Evolutionary conservation across 192 early-diverging fungal species (phyloP).

Genomic region (Entomortierella parvispora): DNA sequence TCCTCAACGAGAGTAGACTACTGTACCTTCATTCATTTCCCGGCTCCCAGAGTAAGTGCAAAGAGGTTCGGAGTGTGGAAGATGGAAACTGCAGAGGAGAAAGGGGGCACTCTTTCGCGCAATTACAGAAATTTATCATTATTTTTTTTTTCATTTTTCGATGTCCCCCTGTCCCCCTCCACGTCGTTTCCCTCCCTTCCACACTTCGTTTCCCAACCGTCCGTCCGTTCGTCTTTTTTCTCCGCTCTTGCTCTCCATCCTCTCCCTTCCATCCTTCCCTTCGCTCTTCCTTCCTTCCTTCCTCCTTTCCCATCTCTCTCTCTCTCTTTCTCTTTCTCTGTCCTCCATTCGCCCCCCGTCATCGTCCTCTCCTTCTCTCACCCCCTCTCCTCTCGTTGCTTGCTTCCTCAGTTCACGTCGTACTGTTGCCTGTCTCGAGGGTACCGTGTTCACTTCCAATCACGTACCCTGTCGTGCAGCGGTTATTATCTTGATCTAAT

Average conservation of each 20-base stretch:
- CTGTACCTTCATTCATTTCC: no score
- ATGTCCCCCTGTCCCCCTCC: background rate
- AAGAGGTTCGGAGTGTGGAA: no score
- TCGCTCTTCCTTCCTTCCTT: background rate
- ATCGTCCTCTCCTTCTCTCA: background rate
- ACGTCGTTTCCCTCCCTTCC: background rate
- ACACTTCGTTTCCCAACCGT: background rate
- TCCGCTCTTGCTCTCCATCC: background rate
- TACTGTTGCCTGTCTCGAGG: background rate
- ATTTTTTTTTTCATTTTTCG: background rate
- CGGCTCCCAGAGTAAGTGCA: no score
- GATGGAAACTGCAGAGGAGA: no score
- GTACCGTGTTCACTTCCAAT: background rate
- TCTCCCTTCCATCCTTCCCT: background rate
- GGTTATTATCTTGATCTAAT: no score
- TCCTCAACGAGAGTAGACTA: no score
- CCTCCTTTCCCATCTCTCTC: background rate
- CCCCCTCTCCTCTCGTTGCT: background rate
- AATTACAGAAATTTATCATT: no score
- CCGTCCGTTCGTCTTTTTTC: background rate
- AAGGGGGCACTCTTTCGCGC: no score
- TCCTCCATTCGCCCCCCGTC: background rate
- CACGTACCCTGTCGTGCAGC: no score
- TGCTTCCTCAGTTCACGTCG: background rate
- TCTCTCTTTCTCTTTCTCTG: background rate